Evolutionary conservation across 1,284 basidiomycete genomes (phyloP), one percentile per base, ranked within the genome.

Genomic region (Sutorius eximius): DNA sequence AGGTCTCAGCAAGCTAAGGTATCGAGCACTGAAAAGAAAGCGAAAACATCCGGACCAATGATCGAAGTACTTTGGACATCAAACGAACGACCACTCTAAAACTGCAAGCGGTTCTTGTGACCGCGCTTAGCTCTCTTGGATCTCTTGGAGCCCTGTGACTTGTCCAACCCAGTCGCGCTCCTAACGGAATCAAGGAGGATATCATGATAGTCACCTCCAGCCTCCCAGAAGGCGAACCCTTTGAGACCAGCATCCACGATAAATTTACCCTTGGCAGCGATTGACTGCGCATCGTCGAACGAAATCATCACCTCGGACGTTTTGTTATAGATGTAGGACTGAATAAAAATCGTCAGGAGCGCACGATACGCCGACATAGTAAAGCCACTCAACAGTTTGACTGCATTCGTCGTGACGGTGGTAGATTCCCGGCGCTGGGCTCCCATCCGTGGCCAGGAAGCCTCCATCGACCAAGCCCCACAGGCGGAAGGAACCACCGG

Each of bases 201-300:
- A 55, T 81, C 71, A 4, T 78, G 55, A 50, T 64, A 78, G 62
- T 85, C 83, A 11, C 82, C 81, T 33, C 76, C 82, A 34, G 78
- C 74, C 61, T 85, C 79, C 81, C 82, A 85, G 70, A 82, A 77
- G 4, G 79, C 70, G 61, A 83, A 85, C 1, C 83, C 83, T 54
- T 71, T 73, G 13, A 85, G 65, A 16, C 76, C 74, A 9, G 61
- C 65, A 9, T 68, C 58, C 55, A 72, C 71, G 62, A 85, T 81
- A 68, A 76, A 85, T 1, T 63, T 59, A 8, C 83, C 85, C 69
- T 87, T 87, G 44, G 77, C 79, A 40, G 74, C 66, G 60, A 84
- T 85, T 0, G 84, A 79, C 61, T 60, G 52, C 12, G 73, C 66
- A 52, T 75, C 65, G 51, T 75, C 71, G 49, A 67, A 75, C 0